Base-by-base conservation (phyloP, 2,329 filamentous ascomycete genomes). In the Exophiala sp. region DNA sequence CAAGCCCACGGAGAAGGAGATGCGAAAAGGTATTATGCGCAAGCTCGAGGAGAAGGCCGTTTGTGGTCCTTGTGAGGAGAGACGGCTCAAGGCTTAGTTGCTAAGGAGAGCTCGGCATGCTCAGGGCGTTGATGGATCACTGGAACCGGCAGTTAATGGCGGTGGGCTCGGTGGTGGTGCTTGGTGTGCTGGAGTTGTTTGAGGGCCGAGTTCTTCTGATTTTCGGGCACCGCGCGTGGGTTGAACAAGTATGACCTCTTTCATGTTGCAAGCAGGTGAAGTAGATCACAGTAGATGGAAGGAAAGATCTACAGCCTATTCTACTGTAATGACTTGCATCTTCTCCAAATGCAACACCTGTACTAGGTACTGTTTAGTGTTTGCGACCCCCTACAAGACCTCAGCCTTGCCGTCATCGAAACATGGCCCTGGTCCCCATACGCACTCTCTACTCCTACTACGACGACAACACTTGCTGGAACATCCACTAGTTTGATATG, bases 21-120 rank as follows among this genome's bases (percentile, higher is more conserved):
- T 69, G 11, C 68, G 72, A 48, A 73, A 71, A 48, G 71, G 71
- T 16, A 70, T 60, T 19, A 51, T n/a, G 21, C 42, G 49, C 14
- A 61, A 61, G 44, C 68, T 71, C 1, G 69, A 73, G n/a, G 73
- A 80, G 58, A 71, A 79, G 53, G 79, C 80, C 2, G 77, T 82
- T 8, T 84, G 81, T 65, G 78, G 82, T 41, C 66, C 64, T 54
- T 84, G 81, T 60, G 81, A 84, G 63, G 78, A 80, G 64, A 73
- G 73, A 57, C 73, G 81, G 58, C 63, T 84, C 57, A 83, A 83
- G 64, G 77, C 79, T 37, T 81, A 32, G 38, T 14, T 9, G 5
- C 21, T 13, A n/a, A 32, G 7, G 11, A 9, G 29, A 6, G 5
- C 24, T 27, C 10, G n/a, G n/a, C n/a, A n/a, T n/a, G n/a, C n/a